Evolutionary conservation across 495 filamentous ascomycete species (phyloP).

Genomic region (Daldinia childiae): DNA sequence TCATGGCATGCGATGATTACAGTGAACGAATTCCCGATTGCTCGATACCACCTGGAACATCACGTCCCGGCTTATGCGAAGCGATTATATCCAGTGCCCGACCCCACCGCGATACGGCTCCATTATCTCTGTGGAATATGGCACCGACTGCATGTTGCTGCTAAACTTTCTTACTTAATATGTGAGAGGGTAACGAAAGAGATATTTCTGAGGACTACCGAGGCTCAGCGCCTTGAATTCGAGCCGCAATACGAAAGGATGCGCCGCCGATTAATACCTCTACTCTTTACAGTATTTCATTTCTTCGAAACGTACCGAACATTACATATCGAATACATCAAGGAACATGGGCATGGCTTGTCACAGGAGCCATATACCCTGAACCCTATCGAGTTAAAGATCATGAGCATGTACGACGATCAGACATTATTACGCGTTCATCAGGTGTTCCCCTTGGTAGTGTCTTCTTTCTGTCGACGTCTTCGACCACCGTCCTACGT

Average conservation of each 20-base stretch:
- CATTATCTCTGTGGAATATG: conserved; percentile 67
- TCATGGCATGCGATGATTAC: conserved; percentile 64
- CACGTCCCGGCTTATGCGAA: conserved; percentile 63
- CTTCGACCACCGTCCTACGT: conserved; percentile 66
- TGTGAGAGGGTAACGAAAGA: conserved; percentile 66
- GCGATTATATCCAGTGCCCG: conserved; percentile 60
- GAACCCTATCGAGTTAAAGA: conserved; percentile 63
- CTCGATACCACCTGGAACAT: conserved; percentile 64
- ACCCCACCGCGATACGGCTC: conserved; percentile 55
- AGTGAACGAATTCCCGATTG: conserved; percentile 63
- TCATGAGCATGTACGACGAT: conserved; percentile 67
- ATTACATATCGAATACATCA: conserved; percentile 62
- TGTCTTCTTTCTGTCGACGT: conserved; percentile 65
- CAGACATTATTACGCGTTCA: conserved; percentile 63
- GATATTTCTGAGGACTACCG: conserved; percentile 62
- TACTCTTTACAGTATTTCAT: conserved; percentile 66
- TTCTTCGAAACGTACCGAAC: conserved; percentile 67
- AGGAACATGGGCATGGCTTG: conserved; percentile 54
- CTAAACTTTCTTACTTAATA: conserved; percentile 63
- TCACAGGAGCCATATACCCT: conserved; percentile 52
- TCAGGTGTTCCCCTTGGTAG: conserved; percentile 63
- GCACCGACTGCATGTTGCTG: conserved; percentile 65
- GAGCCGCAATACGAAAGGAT: conserved; percentile 64
- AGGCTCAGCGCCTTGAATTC: conserved; percentile 59
- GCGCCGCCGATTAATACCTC: conserved; percentile 63